These are phyloP conservation scores for Monosporozyma siamensis DNA, from an alignment of 805 yeast genomes.

Conservation along the genomic window DNA sequence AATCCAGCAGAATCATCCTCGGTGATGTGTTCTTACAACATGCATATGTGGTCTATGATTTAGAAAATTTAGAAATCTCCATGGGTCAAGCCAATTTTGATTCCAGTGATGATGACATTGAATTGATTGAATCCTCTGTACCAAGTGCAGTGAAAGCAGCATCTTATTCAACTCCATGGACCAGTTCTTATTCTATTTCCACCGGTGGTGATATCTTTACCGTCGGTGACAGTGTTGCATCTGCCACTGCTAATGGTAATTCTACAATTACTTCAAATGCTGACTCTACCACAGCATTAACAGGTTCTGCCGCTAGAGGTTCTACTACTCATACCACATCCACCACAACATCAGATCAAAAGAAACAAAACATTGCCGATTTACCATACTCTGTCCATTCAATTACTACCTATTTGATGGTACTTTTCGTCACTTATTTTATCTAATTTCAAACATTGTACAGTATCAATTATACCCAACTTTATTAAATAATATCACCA, in stretches of 20 bases:
- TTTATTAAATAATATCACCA: no score
- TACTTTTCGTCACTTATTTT: neutral
- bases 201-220: slow-evolving; percentile 24
- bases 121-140: slow-evolving; percentile 34
- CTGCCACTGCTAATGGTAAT: neutral
- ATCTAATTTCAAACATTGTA: neutral
- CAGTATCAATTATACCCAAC: neutral
- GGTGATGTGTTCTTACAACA: slow-evolving; percentile 50
- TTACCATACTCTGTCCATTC: neutral
- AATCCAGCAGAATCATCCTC: slow-evolving; percentile 27
- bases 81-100: slow-evolving; percentile 37
- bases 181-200: slow-evolving; percentile 9
- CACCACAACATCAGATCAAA: neutral
- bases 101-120: slow-evolving; percentile 33
- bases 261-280: neutral
- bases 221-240: neutral
- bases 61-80: slow-evolving; percentile 37
- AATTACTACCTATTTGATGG: neutral
- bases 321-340: neutral
- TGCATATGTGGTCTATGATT: slow-evolving; percentile 50
- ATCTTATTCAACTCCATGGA: slow-evolving; percentile 36
- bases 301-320: neutral
- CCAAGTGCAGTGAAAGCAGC: slow-evolving; percentile 44
- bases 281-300: neutral
- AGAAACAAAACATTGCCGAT: slow-evolving; percentile 1